Evolutionary conservation across 2,329 filamentous ascomycete genomes (phyloP).

Genomic region (Teratosphaeria epicoccoides): DNA sequence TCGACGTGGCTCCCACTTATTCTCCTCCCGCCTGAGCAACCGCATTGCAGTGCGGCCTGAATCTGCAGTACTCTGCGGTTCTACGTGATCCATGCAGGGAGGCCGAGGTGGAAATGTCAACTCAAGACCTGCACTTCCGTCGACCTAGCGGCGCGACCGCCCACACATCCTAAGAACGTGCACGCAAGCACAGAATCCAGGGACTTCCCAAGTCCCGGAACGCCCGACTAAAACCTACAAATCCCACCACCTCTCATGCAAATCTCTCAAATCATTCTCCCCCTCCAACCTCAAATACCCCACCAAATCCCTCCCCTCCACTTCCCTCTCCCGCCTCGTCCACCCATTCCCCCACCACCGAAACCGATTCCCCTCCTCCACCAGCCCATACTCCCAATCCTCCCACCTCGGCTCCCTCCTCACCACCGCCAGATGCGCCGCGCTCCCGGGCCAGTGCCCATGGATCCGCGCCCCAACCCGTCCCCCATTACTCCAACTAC

Average conservation of each 20-base stretch:
- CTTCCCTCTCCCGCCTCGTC: not conserved
- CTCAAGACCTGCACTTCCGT: too few species aligned
- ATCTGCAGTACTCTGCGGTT: too few species aligned
- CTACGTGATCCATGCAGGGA: too few species aligned
- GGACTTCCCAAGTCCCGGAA: too few species aligned
- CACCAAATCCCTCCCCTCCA: not conserved
- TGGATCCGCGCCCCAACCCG: conserved; percentile 21
- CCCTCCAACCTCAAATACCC: not conserved
- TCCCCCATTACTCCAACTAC: conserved; percentile 21
- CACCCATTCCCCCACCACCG: conserved; percentile 11
- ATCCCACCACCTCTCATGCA: not conserved
- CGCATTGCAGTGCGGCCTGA: too few species aligned
- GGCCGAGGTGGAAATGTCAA: too few species aligned
- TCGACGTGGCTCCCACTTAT: too few species aligned
- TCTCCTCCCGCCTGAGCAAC: too few species aligned
- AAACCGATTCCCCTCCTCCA: conserved; percentile 5
- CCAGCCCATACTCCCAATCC: conserved; percentile 4
- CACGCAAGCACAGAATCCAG: too few species aligned
- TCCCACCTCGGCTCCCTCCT: conserved; percentile 2
- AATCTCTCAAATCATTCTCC: not conserved
- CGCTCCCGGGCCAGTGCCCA: conserved; percentile 18
- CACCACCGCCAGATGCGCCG: conserved; percentile 11
- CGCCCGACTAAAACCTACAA: too few species aligned
- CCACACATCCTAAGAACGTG: too few species aligned
- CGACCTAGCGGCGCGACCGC: too few species aligned